Base-by-base conservation (phyloP, 2,329 filamentous ascomycete genomes). In the Paraconiothyrium sp. region DNA sequence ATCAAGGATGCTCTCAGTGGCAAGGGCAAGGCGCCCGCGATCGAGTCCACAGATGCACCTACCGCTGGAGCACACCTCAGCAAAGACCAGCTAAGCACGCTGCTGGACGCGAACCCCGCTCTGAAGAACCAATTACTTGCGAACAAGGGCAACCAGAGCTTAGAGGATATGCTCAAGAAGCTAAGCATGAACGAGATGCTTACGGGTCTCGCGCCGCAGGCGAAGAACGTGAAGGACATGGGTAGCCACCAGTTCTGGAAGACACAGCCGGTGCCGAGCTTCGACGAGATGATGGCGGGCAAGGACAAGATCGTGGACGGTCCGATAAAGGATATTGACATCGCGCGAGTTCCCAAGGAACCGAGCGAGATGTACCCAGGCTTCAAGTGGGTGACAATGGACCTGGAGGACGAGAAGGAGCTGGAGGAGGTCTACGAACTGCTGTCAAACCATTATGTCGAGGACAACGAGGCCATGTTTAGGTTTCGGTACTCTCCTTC, bases 241-340 rank as follows among this genome's bases (percentile, higher is more conserved):
- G 93, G 90, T 7, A 92, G 90, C 61, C 97, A 98, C 85, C 97
- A 97, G 81, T 99, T 99, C 83, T 99, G 95, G 95, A 90, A 93
- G 79, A 99, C 95, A 50, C 95, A 99, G 79, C 95, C 95, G 0
- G 95, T 99, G 61, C 92, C 92, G 54, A 90, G 90, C 74, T 97
- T 98, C 74, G 80, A 84, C 51, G 82, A 86, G 55, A 80, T 84
- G 61, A 82, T 67, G 20, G 67, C 64, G 27, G 39, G 39, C 39
- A 74, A 72, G 64, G 74, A 78, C 41, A 75, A 85, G 65, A 76
- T 80, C 41, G 84, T 89, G 65, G 94, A 98, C 72, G 95, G 95
- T 0, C 93, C 94, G 0, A 92, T 99, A 76, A 91, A 90, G 80
- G 82, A 89, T 20, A 91, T 94, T 72, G 90, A 91, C 62, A 86